Evolutionary conservation across 768 basidiomycete genomes (phyloP).

Genomic region (Leucosporidium yakuticum): DNA sequence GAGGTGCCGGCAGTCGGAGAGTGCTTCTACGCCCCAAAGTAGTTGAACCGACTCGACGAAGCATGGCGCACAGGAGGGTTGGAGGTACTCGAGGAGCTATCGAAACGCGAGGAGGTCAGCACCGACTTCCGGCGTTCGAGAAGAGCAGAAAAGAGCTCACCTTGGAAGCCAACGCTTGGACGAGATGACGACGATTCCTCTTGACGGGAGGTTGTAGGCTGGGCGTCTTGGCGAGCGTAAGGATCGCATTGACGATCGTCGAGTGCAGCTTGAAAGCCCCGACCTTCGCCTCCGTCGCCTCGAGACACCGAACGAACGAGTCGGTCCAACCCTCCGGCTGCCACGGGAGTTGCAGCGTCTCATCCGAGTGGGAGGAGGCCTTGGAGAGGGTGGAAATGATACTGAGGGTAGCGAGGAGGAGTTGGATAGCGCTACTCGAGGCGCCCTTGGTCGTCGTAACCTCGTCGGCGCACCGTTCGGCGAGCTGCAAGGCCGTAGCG

Average conservation of each 20-base stretch:
- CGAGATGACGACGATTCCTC: slow-evolving; percentile 27
- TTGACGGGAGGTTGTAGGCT: slow-evolving; percentile 34
- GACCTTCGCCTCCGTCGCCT: slow-evolving; percentile 60
- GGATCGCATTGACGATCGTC: slow-evolving; percentile 51
- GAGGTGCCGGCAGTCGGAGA: slow-evolving; percentile 56
- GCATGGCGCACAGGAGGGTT: slow-evolving; percentile 54
- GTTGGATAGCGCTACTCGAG: not conserved
- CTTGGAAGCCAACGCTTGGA: slow-evolving; percentile 57
- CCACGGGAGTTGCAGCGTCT: slow-evolving; percentile 52
- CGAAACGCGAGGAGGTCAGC: not conserved
- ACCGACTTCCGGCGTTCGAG: not conserved
- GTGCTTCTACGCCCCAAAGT: slow-evolving; percentile 69
- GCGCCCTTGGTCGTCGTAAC: not conserved
- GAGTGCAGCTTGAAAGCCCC: slow-evolving; percentile 55
- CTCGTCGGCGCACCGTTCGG: slow-evolving; percentile 4
- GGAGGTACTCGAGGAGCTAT: slow-evolving; percentile 68
- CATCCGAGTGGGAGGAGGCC: slow-evolving; percentile 36
- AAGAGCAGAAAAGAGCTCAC: slow-evolving; percentile 40
- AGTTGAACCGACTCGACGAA: slow-evolving; percentile 75
- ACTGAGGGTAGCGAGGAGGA: slow-evolving; percentile 8
- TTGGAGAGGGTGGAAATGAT: slow-evolving; percentile 2
- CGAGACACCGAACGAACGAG: slow-evolving; percentile 59
- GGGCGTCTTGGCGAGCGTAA: slow-evolving; percentile 54
- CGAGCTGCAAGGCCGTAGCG: slow-evolving; percentile 8
- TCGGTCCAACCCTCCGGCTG: slow-evolving; percentile 60